Evolutionary conservation across 2,329 filamentous ascomycete genomes (phyloP), one percentile per base, ranked within the genome.

Genomic region (Diaporthe amygdali): DNA sequence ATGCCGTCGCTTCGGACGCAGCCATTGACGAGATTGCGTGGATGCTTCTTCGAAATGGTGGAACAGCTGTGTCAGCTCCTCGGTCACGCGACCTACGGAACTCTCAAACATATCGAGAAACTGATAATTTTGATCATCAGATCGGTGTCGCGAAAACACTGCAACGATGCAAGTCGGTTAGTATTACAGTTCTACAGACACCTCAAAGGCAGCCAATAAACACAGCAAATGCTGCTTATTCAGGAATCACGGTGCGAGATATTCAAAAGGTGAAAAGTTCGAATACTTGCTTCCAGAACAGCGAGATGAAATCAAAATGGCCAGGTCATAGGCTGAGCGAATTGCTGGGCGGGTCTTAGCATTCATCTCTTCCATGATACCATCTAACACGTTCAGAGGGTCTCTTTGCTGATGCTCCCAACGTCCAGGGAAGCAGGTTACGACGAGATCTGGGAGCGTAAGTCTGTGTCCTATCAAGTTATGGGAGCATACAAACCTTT

Each of bases 71-170:
- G 87, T 90, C 76, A 91, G 87, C 39, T 80, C 83, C 76, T 85
- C 86, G 32, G 86, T 88, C 4, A 85, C 80, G 2, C 79, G 80
- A 20, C 90, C 90, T 47, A 92, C 91, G 2, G 87, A 89, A 12
- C 85, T 85, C 73, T 92, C 90, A 72, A 93, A 92, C 87, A 92
- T 92, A 73, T 92, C 90, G 2, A 92, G 77, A 67, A 92, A 92
- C 72, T 91, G 89, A 64, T 89, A 90, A 39, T 90, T 84, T 69
- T 90, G 88, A 72, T 90, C 86, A 34, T 86, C 86, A 61, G 88
- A 82, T 5, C 86, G 84, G 72, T 90, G 87, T 10, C 89, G 84
- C 74, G 91, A 89, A 74, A 91, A 92, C 49, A 89, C 70, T 72
- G 20, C 9, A 20, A 12, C 30, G 6, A 25, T 8, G 25, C 27